Evolutionary conservation across 805 yeast genomes (phyloP), one percentile per base, ranked within the genome.

Genomic region (Kockiozyma suomiensis): DNA sequence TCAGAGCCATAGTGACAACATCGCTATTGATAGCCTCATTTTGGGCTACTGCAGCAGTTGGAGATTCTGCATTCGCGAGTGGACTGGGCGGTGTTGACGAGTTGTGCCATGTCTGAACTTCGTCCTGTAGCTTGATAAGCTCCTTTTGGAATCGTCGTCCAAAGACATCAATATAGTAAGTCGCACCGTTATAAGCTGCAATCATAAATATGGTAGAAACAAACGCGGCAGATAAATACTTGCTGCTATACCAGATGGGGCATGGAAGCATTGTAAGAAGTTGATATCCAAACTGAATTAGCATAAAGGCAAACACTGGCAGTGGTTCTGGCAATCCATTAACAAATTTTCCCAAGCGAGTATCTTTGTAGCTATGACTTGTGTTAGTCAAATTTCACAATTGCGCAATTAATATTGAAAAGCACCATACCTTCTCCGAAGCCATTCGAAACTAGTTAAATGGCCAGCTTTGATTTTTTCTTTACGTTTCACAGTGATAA

Each of bases 151-250:
- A 85, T 65, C 92, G 82, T 71, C 85, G 87, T 21, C 98, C 98
- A 74, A 91, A 94, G 52, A 87, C 86, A 69, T 93, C 98, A 58
- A 94, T 81, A 72, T 93, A 93, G 72, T 90, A 93, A 0, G 96
- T 90, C 1, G 98, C 99, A 30, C 99, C 99, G 66, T 94, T 92
- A 72, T 87, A 90, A 43, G 91, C 79, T 1, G 98, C 96, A 72
- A 83, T 81, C 48, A 85, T 72, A 67, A 92, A 91, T n/a, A 93
- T 89, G 52, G 81, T 79, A 1, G 83, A 74, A 64, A 93, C 79
- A 70, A 91, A 92, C 0, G 79, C 65, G 0, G 86, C 82, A 26
- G 94, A 89, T 1, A 88, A 82, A 46, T 76, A 74, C 68, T 86
- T 85, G 71, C 85, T 82, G 46, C 81, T 78, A 74, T 89, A 89